These are phyloP conservation scores for Neoscytalidium dimidiatum DNA, from an alignment of 2,329 filamentous ascomycete species.

Conservation along the genomic window DNA sequence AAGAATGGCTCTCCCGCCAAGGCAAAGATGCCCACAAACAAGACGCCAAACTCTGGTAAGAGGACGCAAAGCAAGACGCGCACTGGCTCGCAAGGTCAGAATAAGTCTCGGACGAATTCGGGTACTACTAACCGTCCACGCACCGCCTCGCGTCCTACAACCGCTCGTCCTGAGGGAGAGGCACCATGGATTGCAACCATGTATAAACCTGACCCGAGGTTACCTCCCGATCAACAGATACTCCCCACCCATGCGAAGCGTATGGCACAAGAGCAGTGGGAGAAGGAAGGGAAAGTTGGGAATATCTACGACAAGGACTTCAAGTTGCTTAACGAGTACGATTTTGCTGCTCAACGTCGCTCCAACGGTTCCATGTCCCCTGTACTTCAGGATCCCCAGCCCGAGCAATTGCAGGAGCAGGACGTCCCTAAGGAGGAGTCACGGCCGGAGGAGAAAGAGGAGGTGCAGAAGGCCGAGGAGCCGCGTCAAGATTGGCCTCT, in stretches of 20 bases:
- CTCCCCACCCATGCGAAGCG: slow-evolving; percentile 90
- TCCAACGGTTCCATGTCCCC: slow-evolving; percentile 15
- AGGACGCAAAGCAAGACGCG: slow-evolving; percentile 35
- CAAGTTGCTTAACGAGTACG: slow-evolving; percentile 71
- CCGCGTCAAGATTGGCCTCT: background rate
- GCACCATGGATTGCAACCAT: slow-evolving; percentile 93
- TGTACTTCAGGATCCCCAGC: slow-evolving; percentile 29
- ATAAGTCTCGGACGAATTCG: slow-evolving; percentile 20
- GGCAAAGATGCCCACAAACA: slow-evolving; percentile 41
- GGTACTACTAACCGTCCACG: slow-evolving; percentile 50
- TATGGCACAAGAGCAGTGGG: slow-evolving; percentile 93
- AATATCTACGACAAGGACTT: slow-evolving; percentile 87
- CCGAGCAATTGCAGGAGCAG: slow-evolving; percentile 24
- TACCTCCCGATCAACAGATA: slow-evolving; percentile 93
- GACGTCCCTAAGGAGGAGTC: background rate
- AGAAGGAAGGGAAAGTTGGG: slow-evolving; percentile 84
- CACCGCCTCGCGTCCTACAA: slow-evolving; percentile 60
- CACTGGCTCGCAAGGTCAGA: slow-evolving; percentile 19
- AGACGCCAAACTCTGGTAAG: slow-evolving; percentile 34
- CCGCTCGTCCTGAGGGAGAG: slow-evolving; percentile 80
- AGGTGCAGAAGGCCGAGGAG: background rate
- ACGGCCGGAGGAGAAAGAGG: background rate
- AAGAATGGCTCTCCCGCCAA: slow-evolving; percentile 38
- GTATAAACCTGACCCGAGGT: slow-evolving; percentile 91
- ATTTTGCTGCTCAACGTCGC: slow-evolving; percentile 33